Evolutionary conservation across 306 rosid genomes (phyloP).

Genomic region (Nissolia schottii): DNA sequence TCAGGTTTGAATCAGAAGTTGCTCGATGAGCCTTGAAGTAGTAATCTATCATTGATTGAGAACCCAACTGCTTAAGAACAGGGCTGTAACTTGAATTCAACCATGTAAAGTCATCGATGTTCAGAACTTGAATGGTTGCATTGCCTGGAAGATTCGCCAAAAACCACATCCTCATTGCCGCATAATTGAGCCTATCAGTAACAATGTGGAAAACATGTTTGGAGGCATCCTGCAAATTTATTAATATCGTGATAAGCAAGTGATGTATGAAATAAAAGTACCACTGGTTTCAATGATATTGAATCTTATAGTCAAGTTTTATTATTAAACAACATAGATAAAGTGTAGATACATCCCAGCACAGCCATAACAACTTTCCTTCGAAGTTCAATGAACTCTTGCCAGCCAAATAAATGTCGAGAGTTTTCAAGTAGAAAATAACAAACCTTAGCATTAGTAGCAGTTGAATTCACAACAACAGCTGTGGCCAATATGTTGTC

Average conservation of each 20-base stretch:
- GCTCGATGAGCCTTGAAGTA: slow-evolving; percentile 85
- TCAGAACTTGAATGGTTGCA: slow-evolving; percentile 83
- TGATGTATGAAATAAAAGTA: slow-evolving; percentile 1
- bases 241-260: slow-evolving; percentile 9
- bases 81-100: slow-evolving; percentile 96
- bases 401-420: background rate
- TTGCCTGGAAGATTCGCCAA: slow-evolving; percentile 76
- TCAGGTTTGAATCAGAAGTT: slow-evolving; percentile 78
- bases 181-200: slow-evolving; percentile 88
- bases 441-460: slow-evolving; percentile 67
- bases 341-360: background rate
- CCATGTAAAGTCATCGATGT: slow-evolving; percentile 91
- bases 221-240: slow-evolving; percentile 62
- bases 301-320: background rate
- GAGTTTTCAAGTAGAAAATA: background rate
- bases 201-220: slow-evolving; percentile 91
- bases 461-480: slow-evolving; percentile 88
- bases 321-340: background rate
- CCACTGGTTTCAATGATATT: background rate
- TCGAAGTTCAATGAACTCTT: background rate
- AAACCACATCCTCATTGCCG: slow-evolving; percentile 99
- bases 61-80: slow-evolving; percentile 86
- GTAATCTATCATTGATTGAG: slow-evolving; percentile 83
- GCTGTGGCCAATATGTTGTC: slow-evolving; percentile 92
- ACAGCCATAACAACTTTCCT: background rate